Evolutionary conservation across 495 filamentous ascomycete species (phyloP).

Genomic region (Aspergillus sclerotioniger): DNA sequence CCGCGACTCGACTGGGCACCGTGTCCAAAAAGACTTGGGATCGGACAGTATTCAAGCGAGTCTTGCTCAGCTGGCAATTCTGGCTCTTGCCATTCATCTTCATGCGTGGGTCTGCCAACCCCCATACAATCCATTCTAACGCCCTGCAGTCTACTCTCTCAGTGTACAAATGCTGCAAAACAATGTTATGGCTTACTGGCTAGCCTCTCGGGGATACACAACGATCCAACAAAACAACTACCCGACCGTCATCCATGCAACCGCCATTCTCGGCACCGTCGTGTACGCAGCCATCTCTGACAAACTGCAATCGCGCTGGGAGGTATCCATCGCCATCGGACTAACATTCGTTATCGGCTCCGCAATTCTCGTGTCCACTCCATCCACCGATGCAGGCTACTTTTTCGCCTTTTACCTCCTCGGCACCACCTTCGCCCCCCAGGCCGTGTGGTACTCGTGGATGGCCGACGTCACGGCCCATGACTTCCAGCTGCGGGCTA

Average conservation of each 20-base stretch:
- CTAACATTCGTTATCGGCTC: slow-evolving; percentile 33
- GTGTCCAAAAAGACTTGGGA: slow-evolving; percentile 28
- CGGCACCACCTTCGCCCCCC: slow-evolving; percentile 35
- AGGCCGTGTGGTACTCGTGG: slow-evolving; percentile 40
- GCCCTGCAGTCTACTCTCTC: slow-evolving; percentile 29
- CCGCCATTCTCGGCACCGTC: slow-evolving; percentile 32
- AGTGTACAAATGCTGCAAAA: slow-evolving; percentile 33
- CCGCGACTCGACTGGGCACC: slow-evolving; percentile 24
- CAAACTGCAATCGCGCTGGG: slow-evolving; percentile 33
- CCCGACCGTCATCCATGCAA: slow-evolving; percentile 32
- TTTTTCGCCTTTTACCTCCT: slow-evolving; percentile 36
- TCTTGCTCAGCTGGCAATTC: slow-evolving; percentile 37
- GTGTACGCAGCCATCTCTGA: slow-evolving; percentile 37
- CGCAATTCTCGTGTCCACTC: slow-evolving; percentile 30
- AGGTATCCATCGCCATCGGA: slow-evolving; percentile 34
- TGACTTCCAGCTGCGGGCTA: slow-evolving; percentile 34
- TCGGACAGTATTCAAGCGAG: slow-evolving; percentile 28
- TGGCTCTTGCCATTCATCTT: slow-evolving; percentile 35
- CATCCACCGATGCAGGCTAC: slow-evolving; percentile 24
- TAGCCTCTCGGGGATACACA: slow-evolving; percentile 34
- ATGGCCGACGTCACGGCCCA: slow-evolving; percentile 35
- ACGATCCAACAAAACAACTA: slow-evolving; percentile 37
- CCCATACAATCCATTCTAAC: neutral
- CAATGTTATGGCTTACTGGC: slow-evolving; percentile 39
- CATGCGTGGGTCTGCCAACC: slow-evolving; percentile 27